phyloP scores from a whole-genome alignment of 495 filamentous ascomycete genomes.

The Penicillium macrosclerotiorum region DNA sequence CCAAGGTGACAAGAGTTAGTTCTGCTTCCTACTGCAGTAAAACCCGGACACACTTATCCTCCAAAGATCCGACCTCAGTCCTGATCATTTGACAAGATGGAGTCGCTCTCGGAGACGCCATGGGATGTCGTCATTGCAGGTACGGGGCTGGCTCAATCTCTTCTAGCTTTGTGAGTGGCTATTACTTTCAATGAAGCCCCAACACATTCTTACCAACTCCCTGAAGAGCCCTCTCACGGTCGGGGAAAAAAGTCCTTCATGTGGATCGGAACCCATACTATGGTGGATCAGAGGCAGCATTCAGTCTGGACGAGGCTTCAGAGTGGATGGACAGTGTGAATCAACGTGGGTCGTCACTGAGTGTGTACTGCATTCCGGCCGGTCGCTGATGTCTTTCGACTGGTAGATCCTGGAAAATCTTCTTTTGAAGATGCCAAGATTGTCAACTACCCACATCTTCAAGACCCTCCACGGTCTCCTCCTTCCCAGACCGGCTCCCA shows the following conservation, averaged over 20 bases:
- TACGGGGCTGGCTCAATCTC: constrained; percentile 84
- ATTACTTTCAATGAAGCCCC: constrained; percentile 14
- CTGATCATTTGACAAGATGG: constrained; percentile 55
- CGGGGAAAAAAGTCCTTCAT: constrained; percentile 87
- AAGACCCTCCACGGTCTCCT: constrained; percentile 7
- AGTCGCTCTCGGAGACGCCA: constrained; percentile 70
- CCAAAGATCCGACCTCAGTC: constrained; percentile 17
- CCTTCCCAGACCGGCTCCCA: constrained; percentile 1
- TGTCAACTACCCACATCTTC: constrained; percentile 15
- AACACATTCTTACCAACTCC: constrained; percentile 53
- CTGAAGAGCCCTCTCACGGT: constrained; percentile 89
- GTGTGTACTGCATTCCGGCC: constrained; percentile 1
- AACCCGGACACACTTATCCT: constrained; percentile 22
- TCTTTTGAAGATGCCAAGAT: constrained; percentile 43
- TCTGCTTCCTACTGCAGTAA: constrained; percentile 23
- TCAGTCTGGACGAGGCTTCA: constrained; percentile 80
- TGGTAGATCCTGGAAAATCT: constrained; percentile 32
- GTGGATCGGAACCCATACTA: constrained; percentile 87
- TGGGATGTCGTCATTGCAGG: constrained; percentile 94
- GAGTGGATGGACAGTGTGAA: constrained; percentile 62
- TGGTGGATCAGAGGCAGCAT: constrained; percentile 79
- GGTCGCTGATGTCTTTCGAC: constrained; percentile 24
- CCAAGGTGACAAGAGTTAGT: constrained; percentile 28
- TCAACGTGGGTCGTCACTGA: constrained; percentile 35
- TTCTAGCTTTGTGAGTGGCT: constrained; percentile 81